Evolutionary conservation across 2,329 filamentous ascomycete species (phyloP).

Genomic region (Penicillium sp.): DNA sequence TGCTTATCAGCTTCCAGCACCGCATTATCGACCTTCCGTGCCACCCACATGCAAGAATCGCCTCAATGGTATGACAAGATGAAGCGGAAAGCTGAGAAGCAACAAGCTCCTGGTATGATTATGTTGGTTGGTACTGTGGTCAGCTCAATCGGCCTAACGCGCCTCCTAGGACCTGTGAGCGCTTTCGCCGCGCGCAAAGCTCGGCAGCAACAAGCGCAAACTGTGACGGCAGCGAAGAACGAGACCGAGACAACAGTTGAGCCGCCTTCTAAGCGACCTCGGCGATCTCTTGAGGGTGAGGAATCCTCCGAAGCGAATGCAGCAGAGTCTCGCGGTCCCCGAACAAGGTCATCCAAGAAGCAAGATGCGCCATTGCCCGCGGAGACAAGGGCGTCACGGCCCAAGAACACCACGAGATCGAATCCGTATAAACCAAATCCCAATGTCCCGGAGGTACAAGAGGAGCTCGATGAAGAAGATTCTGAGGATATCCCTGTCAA

Average conservation of each 20-base stretch:
- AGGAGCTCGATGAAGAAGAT: slow-evolving; percentile 19
- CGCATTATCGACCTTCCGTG: slow-evolving; percentile 20
- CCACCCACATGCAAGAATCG: background rate
- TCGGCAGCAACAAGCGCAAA: slow-evolving; percentile 35
- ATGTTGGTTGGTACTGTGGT: background rate
- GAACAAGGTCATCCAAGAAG: slow-evolving; percentile 23
- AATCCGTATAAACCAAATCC: slow-evolving; percentile 4
- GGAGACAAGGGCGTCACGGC: slow-evolving; percentile 11
- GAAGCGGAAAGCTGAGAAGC: slow-evolving; percentile 42
- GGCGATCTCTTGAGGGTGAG: slow-evolving; percentile 27
- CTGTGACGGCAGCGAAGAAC: slow-evolving; percentile 18
- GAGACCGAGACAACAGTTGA: slow-evolving; percentile 23
- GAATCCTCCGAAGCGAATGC: slow-evolving; percentile 12
- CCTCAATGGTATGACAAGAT: slow-evolving; percentile 19
- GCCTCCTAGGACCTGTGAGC: slow-evolving; percentile 37
- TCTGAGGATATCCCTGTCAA: slow-evolving; percentile 14
- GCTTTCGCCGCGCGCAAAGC: slow-evolving; percentile 45
- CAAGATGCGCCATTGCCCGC: slow-evolving; percentile 15
- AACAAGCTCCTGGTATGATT: slow-evolving; percentile 32
- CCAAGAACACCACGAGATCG: slow-evolving; percentile 6
- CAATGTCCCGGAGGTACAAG: slow-evolving; percentile 1
- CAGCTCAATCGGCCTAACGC: slow-evolving; percentile 11
- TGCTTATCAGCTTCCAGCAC: slow-evolving; percentile 23
- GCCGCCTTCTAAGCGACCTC: slow-evolving; percentile 37
- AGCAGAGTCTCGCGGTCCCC: slow-evolving; percentile 13